A percentile compares a stretch with the other conserved stretches of the same genome.
These are phyloP conservation scores for Oryza meridionalis DNA, from an alignment of 176 grass and related monocot species.

Conservation along the genomic window DNA sequence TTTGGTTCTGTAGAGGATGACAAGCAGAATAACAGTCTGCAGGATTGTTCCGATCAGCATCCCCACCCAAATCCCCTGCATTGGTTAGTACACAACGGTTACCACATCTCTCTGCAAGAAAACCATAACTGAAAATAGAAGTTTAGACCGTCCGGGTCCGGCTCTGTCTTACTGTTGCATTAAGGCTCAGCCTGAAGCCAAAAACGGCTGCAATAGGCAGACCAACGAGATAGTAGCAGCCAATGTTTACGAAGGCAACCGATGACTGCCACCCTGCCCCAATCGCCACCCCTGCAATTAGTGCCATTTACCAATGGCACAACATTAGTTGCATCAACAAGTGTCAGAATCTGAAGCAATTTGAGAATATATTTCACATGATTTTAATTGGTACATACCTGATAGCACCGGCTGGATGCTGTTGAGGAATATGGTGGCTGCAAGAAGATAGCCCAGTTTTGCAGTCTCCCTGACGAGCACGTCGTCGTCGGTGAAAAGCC, in stretches of 20 bases:
- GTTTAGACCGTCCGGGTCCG: neutral
- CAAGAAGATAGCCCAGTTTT: constrained; percentile 64
- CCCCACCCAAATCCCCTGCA: constrained; percentile 78
- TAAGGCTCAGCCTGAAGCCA: constrained; percentile 66
- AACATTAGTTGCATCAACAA: neutral
- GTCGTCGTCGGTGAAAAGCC: constrained; percentile 50
- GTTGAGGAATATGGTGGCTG: constrained; percentile 66
- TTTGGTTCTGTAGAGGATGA: constrained; percentile 62
- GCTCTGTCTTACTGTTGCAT: constrained; percentile 27
- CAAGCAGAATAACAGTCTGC: constrained; percentile 61
- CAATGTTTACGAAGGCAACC: constrained; percentile 67
- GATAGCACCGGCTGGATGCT: constrained; percentile 83
- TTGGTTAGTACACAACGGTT: neutral
- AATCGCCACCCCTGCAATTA: constrained; percentile 59
- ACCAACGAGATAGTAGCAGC: constrained; percentile 64
- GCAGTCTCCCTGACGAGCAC: constrained; percentile 47
- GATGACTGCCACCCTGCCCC: constrained; percentile 83
- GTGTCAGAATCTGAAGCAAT: neutral
- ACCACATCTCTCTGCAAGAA: neutral
- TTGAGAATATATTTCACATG: neutral
- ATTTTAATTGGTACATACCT: no score
- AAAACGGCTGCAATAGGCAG: constrained; percentile 63
- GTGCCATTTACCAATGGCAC: neutral
- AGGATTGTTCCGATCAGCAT: constrained; percentile 59
- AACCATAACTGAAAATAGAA: neutral